phyloP scores from a whole-genome alignment of 1,139 yeast species.

The Debaryomyces nepalensis region DNA sequence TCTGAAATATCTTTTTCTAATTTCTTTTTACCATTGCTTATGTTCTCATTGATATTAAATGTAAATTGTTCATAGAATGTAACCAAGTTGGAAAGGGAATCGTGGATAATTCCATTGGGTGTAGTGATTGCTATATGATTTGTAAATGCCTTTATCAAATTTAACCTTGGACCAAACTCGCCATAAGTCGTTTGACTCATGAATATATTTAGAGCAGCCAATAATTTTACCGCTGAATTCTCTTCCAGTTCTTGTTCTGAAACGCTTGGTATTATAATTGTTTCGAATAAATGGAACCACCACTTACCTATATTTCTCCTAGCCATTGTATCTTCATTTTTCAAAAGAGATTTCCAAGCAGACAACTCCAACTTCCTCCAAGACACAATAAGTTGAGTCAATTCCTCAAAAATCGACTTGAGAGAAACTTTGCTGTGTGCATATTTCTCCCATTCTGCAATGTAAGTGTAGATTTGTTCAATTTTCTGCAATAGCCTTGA shows the following conservation, averaged over 20 bases:
- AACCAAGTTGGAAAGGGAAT: conserved; percentile 64
- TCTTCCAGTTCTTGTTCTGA: conserved; percentile 34
- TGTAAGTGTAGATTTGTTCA: conserved; percentile 81
- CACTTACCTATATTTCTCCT: conserved; percentile 67
- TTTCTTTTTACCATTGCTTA: conserved; percentile 51
- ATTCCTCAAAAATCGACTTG: conserved; percentile 53
- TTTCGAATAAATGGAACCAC: conserved; percentile 93
- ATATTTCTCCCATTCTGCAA: conserved; percentile 93
- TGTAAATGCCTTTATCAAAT: conserved; percentile 64
- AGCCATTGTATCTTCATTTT: conserved; percentile 61
- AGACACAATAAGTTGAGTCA: conserved; percentile 73
- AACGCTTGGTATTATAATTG: conserved; percentile 57
- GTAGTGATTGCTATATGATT: conserved; percentile 45
- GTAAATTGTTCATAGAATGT: conserved; percentile 70
- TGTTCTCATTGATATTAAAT: conserved; percentile 48
- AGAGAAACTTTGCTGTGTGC: conserved; percentile 82
- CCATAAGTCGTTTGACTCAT: conserved; percentile 79
- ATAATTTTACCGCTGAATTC: conserved; percentile 41
- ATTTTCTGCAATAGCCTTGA: conserved; percentile 79
- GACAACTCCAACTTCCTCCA: conserved; percentile 91
- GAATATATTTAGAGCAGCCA: conserved; percentile 77
- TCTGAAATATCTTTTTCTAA: conserved; percentile 84
- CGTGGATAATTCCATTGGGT: conserved; percentile 26
- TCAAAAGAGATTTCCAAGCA: conserved; percentile 82
- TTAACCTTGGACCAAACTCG: conserved; percentile 63